Evolutionary conservation across 2,329 filamentous ascomycete genomes (phyloP).

Genomic region (Aureobasidium uvarum): DNA sequence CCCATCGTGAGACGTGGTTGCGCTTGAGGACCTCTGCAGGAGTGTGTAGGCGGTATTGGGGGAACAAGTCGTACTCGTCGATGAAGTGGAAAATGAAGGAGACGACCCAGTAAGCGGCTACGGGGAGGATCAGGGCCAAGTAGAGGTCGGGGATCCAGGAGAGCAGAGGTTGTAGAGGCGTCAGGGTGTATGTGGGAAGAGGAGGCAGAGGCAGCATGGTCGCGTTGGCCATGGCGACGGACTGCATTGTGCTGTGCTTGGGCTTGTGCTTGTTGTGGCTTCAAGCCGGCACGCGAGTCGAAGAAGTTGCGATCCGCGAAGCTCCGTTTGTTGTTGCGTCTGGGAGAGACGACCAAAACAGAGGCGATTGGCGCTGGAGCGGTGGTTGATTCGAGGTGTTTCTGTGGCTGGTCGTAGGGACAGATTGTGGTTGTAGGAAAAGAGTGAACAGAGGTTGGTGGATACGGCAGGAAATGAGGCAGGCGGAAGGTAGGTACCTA

Average conservation of each 20-base stretch:
- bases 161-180: slow-evolving; percentile 68
- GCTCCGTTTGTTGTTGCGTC: slow-evolving; percentile 9
- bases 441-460: not conserved
- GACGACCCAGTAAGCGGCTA: slow-evolving; percentile 83
- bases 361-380: not conserved
- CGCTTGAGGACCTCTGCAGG: slow-evolving; percentile 85
- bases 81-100: slow-evolving; percentile 86
- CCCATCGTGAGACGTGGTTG: slow-evolving; percentile 79
- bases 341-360: not conserved
- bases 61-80: slow-evolving; percentile 80
- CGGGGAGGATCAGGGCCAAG: slow-evolving; percentile 70
- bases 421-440: not conserved
- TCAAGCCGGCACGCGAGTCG: slow-evolving; percentile 17
- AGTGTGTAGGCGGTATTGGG: slow-evolving; percentile 90
- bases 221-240: slow-evolving; percentile 36
- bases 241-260: not conserved
- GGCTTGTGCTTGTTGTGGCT: slow-evolving; percentile 11
- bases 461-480: slow-evolving; percentile 8
- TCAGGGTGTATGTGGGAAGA: slow-evolving; percentile 76
- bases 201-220: slow-evolving; percentile 64
- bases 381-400: not conserved
- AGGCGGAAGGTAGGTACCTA: not conserved
- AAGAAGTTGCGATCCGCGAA: slow-evolving; percentile 12
- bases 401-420: not conserved
- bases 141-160: slow-evolving; percentile 78